These are phyloP conservation scores for Dipteronia sinensis DNA, from an alignment of 345 rosid species.

Conservation along the genomic window DNA sequence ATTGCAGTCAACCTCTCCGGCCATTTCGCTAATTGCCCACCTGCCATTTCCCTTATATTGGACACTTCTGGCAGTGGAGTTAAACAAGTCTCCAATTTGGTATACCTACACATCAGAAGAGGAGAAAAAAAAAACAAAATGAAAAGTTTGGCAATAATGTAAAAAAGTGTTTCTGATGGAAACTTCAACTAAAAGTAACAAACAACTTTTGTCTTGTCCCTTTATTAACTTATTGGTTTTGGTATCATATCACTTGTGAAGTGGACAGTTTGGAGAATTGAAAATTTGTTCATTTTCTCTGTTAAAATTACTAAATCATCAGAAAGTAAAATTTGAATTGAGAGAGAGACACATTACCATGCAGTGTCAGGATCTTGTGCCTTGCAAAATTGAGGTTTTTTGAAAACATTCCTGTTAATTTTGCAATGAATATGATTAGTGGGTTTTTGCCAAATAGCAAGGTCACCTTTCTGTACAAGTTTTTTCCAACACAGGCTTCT, in stretches of 20 bases:
- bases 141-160: not conserved
- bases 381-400: constrained; percentile 63
- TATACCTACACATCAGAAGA: constrained; percentile 57
- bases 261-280: constrained; percentile 1
- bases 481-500: constrained; percentile 90
- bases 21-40: constrained; percentile 78
- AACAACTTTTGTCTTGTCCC: constrained; percentile 6
- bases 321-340: too few relatives aligned
- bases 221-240: constrained; percentile 34
- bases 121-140: not conserved
- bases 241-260: constrained; percentile 29
- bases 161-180: not conserved
- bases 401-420: constrained; percentile 50
- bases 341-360: constrained; percentile 48
- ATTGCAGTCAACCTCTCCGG: constrained; percentile 66
- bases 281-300: not conserved
- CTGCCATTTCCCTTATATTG: constrained; percentile 56
- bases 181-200: not conserved
- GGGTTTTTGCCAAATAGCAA: constrained; percentile 91
- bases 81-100: constrained; percentile 78
- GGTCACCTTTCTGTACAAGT: constrained; percentile 55
- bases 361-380: constrained; percentile 74
- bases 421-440: constrained; percentile 80
- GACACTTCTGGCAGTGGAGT: constrained; percentile 82
- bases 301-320: not conserved